A percentile compares a stretch with the other conserved stretches of the same genome.
Evolutionary conservation across 1,284 basidiomycete genomes (phyloP).

Genomic region (Rhodotorula sp.): DNA sequence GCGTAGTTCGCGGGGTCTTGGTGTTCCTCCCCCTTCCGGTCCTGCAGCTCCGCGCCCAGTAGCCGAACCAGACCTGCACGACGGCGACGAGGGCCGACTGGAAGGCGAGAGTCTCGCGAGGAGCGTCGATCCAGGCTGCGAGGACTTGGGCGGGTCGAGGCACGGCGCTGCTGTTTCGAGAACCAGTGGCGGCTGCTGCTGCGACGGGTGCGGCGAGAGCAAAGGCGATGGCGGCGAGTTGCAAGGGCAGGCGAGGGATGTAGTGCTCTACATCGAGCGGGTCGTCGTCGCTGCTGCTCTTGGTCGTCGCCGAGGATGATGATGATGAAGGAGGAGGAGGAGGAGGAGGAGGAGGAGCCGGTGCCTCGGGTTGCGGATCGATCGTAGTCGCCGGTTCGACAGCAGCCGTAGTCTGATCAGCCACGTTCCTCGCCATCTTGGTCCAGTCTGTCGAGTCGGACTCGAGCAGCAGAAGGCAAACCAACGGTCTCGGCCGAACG

Average conservation of each 20-base stretch:
- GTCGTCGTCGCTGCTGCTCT: neutral
- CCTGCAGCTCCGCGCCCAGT: constrained; percentile 28
- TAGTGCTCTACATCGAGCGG: constrained; percentile 32
- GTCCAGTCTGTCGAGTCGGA: too few species aligned
- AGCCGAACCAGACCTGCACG: constrained; percentile 41
- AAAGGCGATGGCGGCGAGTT: constrained; percentile 30
- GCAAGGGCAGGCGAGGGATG: constrained; percentile 28
- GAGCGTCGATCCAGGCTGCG: constrained; percentile 24
- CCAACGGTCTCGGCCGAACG: neutral
- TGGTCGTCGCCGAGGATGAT: too few species aligned
- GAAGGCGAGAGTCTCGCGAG: constrained; percentile 25
- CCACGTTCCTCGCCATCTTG: too few species aligned
- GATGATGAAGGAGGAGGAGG: too few species aligned
- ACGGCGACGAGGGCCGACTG: constrained; percentile 21
- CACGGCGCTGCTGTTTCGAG: neutral
- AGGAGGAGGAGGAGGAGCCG: too few species aligned
- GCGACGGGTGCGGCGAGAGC: constrained; percentile 14
- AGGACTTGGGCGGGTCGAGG: constrained; percentile 7
- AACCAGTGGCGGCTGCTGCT: too few species aligned
- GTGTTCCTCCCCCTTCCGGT: neutral
- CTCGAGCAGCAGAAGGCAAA: too few species aligned
- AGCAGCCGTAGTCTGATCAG: too few species aligned
- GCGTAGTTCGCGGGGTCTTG: neutral
- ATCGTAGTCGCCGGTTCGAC: too few species aligned
- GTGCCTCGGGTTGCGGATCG: too few species aligned